phyloP scores from a whole-genome alignment of 2,329 filamentous ascomycete genomes.

The Beauveria bassiana region DNA sequence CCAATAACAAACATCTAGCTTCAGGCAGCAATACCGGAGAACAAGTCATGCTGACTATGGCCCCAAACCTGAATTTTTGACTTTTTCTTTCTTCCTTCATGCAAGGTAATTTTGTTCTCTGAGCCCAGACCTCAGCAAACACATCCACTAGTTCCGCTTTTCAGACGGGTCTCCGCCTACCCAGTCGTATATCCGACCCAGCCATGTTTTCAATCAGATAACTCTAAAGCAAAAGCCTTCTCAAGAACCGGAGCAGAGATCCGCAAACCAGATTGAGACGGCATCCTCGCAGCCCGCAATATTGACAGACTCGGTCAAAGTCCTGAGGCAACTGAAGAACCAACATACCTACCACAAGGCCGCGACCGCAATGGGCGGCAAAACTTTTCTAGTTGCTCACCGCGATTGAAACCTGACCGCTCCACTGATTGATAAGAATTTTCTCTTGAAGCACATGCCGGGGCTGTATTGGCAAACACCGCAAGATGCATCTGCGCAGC shows the following conservation, averaged over 20 bases:
- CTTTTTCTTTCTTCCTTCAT: neutral
- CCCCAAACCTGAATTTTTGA: neutral
- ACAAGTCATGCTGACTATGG: too few relatives aligned
- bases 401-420: too few relatives aligned
- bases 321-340: neutral
- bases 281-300: neutral
- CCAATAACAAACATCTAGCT: neutral
- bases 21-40: neutral
- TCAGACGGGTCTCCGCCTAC: neutral
- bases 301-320: neutral
- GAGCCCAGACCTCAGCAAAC: neutral
- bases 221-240: neutral
- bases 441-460: neutral
- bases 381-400: neutral
- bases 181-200: neutral
- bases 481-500: too few relatives aligned
- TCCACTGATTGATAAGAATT: neutral
- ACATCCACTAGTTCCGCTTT: neutral
- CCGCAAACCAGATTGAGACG: neutral
- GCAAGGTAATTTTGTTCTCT: neutral
- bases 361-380: neutral
- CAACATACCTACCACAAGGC: too few relatives aligned
- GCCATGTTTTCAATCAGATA: neutral
- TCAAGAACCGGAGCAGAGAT: neutral
- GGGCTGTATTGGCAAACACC: neutral